Conservation (phyloP, 306 rosid species). For the Dalbergia cultrata region DNA sequence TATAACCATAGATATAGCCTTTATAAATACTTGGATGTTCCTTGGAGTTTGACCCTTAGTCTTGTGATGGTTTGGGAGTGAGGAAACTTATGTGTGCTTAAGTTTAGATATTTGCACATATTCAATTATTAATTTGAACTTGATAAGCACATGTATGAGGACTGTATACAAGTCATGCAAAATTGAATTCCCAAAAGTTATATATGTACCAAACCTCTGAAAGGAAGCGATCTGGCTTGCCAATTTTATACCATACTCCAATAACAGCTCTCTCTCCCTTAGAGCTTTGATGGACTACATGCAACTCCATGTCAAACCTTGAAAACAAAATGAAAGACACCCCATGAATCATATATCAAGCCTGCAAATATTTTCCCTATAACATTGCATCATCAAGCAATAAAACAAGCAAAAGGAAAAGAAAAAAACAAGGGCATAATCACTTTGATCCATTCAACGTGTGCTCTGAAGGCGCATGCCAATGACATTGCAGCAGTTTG, state of each 20-base stretch:
- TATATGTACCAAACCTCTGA: conserved; percentile 54
- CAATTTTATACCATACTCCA: conserved; percentile 68
- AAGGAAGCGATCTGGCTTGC: conserved; percentile 70
- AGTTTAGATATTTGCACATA: neutral
- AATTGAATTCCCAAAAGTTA: neutral
- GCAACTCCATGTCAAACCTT: conserved; percentile 77
- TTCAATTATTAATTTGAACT: neutral
- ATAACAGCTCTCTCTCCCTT: conserved; percentile 63
- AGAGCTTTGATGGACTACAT: conserved; percentile 59
- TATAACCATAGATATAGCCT: too few relatives aligned
- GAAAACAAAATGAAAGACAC: conserved; percentile 2
- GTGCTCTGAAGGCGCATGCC: conserved; percentile 94
- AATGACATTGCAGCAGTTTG: conserved; percentile 68
- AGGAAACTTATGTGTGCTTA: neutral
- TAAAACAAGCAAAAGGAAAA: neutral
- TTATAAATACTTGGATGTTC: too few relatives aligned
- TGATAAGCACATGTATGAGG: neutral
- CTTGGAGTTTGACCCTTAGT: too few relatives aligned
- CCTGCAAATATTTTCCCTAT: neutral
- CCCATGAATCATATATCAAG: neutral
- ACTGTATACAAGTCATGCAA: neutral
- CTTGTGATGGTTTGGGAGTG: too few relatives aligned
- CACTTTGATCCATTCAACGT: conserved; percentile 72
- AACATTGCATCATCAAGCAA: neutral
- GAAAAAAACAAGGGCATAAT: neutral